A percentile compares a stretch with the other conserved stretches of the same genome.
Evolutionary conservation across 1,284 basidiomycete species (phyloP).

Genomic region (Austroboletus olivaceoglutinosus): DNA sequence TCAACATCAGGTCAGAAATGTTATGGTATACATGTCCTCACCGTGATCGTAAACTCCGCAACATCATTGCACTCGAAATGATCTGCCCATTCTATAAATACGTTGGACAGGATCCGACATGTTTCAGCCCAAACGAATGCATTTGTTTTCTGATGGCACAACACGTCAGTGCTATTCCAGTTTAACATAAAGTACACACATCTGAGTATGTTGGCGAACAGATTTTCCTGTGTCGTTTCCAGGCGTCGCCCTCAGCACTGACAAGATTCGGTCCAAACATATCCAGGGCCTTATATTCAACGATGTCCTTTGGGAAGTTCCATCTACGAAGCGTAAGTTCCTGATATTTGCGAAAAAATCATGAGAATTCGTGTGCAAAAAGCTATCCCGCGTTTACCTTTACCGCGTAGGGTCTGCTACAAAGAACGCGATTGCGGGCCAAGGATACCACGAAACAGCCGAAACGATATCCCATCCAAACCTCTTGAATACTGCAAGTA

Average conservation of each 20-base stretch:
- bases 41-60: neutral
- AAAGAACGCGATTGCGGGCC: neutral
- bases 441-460: neutral
- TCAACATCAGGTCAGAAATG: neutral
- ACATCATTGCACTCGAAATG: neutral
- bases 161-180: neutral
- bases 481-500: neutral
- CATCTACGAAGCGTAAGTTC: neutral
- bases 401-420: neutral
- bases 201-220: neutral
- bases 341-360: neutral
- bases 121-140: neutral
- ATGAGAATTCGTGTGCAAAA: neutral
- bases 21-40: neutral
- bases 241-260: neutral
- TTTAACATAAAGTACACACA: neutral
- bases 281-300: neutral
- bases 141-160: neutral
- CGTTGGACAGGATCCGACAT: neutral
- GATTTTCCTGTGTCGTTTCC: neutral
- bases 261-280: neutral
- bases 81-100: neutral
- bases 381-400: neutral
- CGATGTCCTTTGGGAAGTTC: neutral
- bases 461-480: neutral